Percentiles rank a stretch among this genome's conserved stretches.
These are phyloP conservation scores for Candida buenavistaensis DNA, from an alignment of 1,139 yeast species.

Conservation along the genomic window DNA sequence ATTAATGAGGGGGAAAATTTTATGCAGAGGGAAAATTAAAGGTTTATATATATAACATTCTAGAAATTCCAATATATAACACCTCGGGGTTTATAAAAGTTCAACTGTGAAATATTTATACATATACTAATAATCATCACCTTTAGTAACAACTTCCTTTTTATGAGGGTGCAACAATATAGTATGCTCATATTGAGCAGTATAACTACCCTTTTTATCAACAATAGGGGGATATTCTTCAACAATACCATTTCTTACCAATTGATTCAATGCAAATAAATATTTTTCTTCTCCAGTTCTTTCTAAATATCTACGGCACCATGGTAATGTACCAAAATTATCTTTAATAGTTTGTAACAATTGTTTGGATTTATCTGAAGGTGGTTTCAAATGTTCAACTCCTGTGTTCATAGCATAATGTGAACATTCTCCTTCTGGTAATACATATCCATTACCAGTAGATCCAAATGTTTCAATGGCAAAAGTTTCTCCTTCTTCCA, in stretches of 20 bases:
- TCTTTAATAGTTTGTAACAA: conserved; percentile 68
- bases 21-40: too few relatives aligned
- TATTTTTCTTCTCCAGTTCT: conserved; percentile 90
- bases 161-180: conserved; percentile 84
- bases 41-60: too few relatives aligned
- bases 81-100: too few relatives aligned
- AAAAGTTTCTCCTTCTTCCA: conserved; percentile 98
- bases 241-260: conserved; percentile 83
- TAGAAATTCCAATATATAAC: too few relatives aligned
- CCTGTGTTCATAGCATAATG: conserved; percentile 76
- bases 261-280: conserved; percentile 79
- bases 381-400: conserved; percentile 40
- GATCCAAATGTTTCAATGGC: conserved; percentile 98
- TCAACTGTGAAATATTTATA: too few relatives aligned
- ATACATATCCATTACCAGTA: conserved; percentile 91
- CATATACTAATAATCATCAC: conserved; percentile 72
- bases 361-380: conserved; percentile 66
- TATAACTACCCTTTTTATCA: conserved; percentile 81
- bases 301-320: conserved; percentile 94
- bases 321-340: conserved; percentile 91
- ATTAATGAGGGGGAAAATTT: not conserved
- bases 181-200: conserved; percentile 97
- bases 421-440: conserved; percentile 87
- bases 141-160: conserved; percentile 93
- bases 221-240: conserved; percentile 97